Conservation (phyloP, 768 basidiomycete genomes). For the Mycena indigotica region DNA sequence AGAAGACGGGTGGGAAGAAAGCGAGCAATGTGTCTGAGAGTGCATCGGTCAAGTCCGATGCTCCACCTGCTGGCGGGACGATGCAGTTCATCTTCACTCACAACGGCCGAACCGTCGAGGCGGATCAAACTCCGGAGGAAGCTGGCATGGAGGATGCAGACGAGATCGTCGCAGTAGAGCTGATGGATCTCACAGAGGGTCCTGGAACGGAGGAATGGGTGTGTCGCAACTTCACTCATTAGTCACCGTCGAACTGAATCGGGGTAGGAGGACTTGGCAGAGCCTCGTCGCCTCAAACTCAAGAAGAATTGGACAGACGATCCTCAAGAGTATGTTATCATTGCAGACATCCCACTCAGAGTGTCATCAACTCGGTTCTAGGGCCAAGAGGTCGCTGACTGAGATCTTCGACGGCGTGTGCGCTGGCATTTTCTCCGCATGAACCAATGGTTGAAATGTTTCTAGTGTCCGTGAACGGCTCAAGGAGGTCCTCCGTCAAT, state of each 20-base stretch:
- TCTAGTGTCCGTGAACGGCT: conserved; percentile 79
- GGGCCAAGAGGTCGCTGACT: conserved; percentile 74
- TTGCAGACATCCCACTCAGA: not conserved
- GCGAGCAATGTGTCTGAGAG: conserved; percentile 43
- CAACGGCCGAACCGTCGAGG: conserved; percentile 75
- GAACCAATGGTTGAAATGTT: conserved; percentile 11
- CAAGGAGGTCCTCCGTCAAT: conserved; percentile 85
- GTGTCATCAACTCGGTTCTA: conserved; percentile 30
- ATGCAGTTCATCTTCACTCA: conserved; percentile 88
- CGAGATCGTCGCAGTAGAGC: conserved; percentile 85
- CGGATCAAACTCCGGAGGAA: conserved; percentile 85
- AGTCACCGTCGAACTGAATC: not conserved
- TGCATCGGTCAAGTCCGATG: conserved; percentile 53
- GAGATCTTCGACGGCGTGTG: conserved; percentile 88
- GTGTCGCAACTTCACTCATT: conserved; percentile 26
- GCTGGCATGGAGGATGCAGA: conserved; percentile 86
- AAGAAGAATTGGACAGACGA: conserved; percentile 83
- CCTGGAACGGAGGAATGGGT: conserved; percentile 66
- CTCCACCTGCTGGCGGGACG: conserved; percentile 44
- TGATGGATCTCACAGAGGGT: conserved; percentile 86
- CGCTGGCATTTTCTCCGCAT: conserved; percentile 32
- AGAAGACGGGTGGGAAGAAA: conserved; percentile 54
- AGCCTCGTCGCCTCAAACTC: conserved; percentile 67
- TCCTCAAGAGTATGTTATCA: conserved; percentile 63
- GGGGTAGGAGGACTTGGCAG: conserved; percentile 64